These are phyloP conservation scores for Didymella pomorum DNA, from an alignment of 2,329 filamentous ascomycete genomes.

Conservation along the genomic window DNA sequence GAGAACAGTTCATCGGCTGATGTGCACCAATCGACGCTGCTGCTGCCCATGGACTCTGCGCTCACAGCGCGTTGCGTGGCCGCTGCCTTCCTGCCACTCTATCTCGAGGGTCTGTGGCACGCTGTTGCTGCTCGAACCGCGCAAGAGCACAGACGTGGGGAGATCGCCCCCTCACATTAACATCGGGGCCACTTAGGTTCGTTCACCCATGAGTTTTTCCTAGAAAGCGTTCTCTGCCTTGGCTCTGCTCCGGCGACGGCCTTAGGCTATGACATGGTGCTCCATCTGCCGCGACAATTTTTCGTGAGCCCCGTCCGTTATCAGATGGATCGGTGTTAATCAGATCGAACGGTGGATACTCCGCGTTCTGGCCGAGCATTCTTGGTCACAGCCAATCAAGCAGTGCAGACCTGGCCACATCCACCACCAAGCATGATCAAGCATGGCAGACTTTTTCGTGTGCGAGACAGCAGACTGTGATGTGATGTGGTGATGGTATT, in stretches of 20 bases:
- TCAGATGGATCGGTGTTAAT: constrained; percentile 13
- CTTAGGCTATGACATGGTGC: constrained; percentile 20
- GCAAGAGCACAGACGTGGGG: constrained; percentile 23
- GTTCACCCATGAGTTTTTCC: constrained; percentile 7
- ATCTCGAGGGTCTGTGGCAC: background rate
- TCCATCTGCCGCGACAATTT: constrained; percentile 13
- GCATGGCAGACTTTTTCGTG: background rate
- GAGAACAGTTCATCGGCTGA: constrained; percentile 1
- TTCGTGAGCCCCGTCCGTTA: constrained; percentile 11
- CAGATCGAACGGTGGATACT: constrained; percentile 4
- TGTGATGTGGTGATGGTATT: background rate
- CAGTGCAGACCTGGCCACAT: background rate
- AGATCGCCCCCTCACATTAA: constrained; percentile 34
- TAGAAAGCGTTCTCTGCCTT: constrained; percentile 11
- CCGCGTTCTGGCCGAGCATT: constrained; percentile 10
- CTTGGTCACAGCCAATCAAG: background rate
- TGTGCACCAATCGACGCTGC: background rate
- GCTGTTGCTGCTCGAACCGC: background rate
- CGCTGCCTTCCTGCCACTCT: background rate
- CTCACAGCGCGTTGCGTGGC: constrained; percentile 1
- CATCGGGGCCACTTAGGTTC: constrained; percentile 31
- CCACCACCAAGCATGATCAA: background rate
- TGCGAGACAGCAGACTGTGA: background rate
- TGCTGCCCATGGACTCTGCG: background rate
- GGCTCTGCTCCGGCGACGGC: constrained; percentile 8